Evolutionary conservation across 371 early-diverging fungal genomes (phyloP), one percentile per base, ranked within the genome.

Genomic region (Coemansia sp.): DNA sequence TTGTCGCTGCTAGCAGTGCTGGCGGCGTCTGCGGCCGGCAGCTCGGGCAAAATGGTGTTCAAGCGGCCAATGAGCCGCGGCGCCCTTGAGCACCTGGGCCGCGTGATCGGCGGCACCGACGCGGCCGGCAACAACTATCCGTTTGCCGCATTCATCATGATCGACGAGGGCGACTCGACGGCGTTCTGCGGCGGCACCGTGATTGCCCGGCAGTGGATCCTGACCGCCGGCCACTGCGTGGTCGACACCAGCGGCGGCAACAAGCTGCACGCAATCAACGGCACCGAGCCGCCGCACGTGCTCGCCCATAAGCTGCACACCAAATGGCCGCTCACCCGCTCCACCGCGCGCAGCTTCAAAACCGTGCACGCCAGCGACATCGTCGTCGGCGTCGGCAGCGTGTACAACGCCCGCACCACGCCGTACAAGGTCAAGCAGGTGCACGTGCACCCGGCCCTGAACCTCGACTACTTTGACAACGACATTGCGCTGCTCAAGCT

Each of bases 401-500:
- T 63, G 9, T 55, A 62, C 38, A 73, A 57, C 20, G 54, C 53
- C 0, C 34, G 43, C 1, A 31, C 55, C 0, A 5, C n/a, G 0
- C 57, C 57, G 0, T 55, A 59, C 30, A 59, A 48, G 14, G 70
- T 71, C 3, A 62, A 63, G 26, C 54, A 72, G 7, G 74, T 71
- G 11, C 45, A 67, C 53, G 66, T 61, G 8, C 78, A 77, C 43
- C 70, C 69, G 1, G 59, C 59, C 11, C 36, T 74, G 14, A 67
- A 77, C 47, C 62, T 67, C 13, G 67, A 70, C 36, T 65, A 64
- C 42, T 65, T 74, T 39, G 75, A 70, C 56, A 74, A 77, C 63
- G 78, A 77, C 40, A 63, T 77, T 26, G 78, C 78, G 43, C 51
- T 77, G 42, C 40, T 77, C 14, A 68, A 75, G 39, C 70, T 77